These are phyloP conservation scores for Rasamsonia emersonii DNA, from an alignment of 2,329 filamentous ascomycete species.

Conservation along the genomic window DNA sequence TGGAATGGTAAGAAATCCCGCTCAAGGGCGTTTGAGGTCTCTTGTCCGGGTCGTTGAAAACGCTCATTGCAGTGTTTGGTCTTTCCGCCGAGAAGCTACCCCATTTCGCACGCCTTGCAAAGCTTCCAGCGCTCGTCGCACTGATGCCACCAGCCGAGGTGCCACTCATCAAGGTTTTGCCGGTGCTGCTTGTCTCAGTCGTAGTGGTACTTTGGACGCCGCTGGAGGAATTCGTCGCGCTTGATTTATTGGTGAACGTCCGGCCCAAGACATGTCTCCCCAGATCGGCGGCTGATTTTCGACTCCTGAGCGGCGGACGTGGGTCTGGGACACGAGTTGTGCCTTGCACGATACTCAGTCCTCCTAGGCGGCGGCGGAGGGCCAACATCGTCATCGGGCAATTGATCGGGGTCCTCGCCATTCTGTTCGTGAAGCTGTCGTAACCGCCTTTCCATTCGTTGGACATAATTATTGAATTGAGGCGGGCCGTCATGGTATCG, in stretches of 20 bases:
- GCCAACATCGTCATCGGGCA: slow-evolving; percentile 40
- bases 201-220: slow-evolving; percentile 61
- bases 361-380: slow-evolving; percentile 55
- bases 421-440: slow-evolving; percentile 56
- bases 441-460: slow-evolving; percentile 81
- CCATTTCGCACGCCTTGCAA: slow-evolving; percentile 61
- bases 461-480: slow-evolving; percentile 75
- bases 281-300: slow-evolving; percentile 61
- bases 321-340: slow-evolving; percentile 34
- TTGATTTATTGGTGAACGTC: slow-evolving; percentile 84
- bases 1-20: slow-evolving; percentile 83
- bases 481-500: slow-evolving; percentile 52
- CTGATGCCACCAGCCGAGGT: slow-evolving; percentile 84
- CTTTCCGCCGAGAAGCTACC: slow-evolving; percentile 26
- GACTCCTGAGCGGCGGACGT: slow-evolving; percentile 28
- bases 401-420: slow-evolving; percentile 43
- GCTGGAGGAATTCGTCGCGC: slow-evolving; percentile 66
- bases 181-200: slow-evolving; percentile 61
- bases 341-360: slow-evolving; percentile 33
- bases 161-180: slow-evolving; percentile 87
- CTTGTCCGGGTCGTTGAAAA: slow-evolving; percentile 28
- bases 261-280: slow-evolving; percentile 61
- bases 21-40: slow-evolving; percentile 53
- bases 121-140: slow-evolving; percentile 88
- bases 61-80: slow-evolving; percentile 37